Conservation (phyloP, 1,284 basidiomycete species). For the Inonotus obliquus region DNA sequence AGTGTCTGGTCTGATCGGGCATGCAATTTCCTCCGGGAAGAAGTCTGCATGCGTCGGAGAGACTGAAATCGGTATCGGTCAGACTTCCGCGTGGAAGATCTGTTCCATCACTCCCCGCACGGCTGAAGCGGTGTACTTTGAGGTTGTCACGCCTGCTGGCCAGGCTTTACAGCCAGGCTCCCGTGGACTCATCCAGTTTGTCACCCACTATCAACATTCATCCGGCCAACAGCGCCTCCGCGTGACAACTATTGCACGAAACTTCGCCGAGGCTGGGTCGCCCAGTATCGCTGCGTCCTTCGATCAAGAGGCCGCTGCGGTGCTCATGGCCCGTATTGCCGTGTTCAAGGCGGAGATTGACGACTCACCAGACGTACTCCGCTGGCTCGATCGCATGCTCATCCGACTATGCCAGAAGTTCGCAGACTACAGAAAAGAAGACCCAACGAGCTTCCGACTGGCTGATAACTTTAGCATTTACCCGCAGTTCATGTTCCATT, state of each 20-base stretch:
- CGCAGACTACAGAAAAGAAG: constrained; percentile 98
- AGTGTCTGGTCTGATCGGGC: constrained; percentile 96
- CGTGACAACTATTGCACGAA: constrained; percentile 94
- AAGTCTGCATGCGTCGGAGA: constrained; percentile 97
- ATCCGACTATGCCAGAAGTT: constrained; percentile 99
- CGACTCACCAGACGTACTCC: constrained; percentile 93
- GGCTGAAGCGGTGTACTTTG: constrained; percentile 94
- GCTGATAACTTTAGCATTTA: constrained; percentile 98
- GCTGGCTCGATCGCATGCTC: constrained; percentile 98
- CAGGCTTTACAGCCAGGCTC: constrained; percentile 90
- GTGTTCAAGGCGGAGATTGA: constrained; percentile 99
- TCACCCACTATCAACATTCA: constrained; percentile 98
- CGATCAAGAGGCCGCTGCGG: constrained; percentile 97
- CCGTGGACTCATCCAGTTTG: constrained; percentile 95
- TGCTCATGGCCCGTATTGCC: constrained; percentile 97
- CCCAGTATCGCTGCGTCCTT: constrained; percentile 92
- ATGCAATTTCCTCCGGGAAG: constrained; percentile 95
- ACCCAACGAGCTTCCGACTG: constrained; percentile 90
- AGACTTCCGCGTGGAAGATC: constrained; percentile 99
- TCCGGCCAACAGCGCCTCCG: constrained; percentile 92
- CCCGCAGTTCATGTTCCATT: constrained; percentile 99
- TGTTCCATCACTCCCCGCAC: constrained; percentile 89
- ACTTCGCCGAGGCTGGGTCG: constrained; percentile 96
- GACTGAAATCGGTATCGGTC: constrained; percentile 98
- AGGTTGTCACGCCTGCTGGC: constrained; percentile 98